These are phyloP conservation scores for Dianthus caryophyllus DNA, from an alignment of 148 eudicot genomes.

Conservation along the genomic window DNA sequence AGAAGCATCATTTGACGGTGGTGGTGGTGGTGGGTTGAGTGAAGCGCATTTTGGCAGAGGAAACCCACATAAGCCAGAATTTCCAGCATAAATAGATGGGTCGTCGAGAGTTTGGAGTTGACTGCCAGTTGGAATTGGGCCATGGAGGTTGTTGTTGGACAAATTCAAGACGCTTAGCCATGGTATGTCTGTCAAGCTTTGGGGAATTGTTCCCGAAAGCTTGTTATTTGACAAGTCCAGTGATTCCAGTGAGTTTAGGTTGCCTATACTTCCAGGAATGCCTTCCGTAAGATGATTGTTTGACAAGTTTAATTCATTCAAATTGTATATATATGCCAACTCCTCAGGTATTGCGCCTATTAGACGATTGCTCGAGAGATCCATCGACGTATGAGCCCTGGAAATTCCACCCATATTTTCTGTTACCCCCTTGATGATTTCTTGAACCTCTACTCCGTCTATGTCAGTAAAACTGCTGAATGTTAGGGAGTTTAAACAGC, in stretches of 20 bases:
- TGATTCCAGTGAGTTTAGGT: conserved; percentile 11
- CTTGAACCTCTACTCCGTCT: not conserved
- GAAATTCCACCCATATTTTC: not conserved
- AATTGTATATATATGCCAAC: conserved; percentile 17
- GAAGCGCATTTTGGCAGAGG: conserved; percentile 26
- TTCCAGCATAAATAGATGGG: conserved; percentile 30
- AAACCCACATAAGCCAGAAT: conserved; percentile 36
- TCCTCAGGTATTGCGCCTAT: conserved; percentile 34
- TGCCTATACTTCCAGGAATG: conserved; percentile 23
- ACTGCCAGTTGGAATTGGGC: conserved; percentile 26
- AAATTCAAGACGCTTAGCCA: conserved; percentile 13
- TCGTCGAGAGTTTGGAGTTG: conserved; percentile 30
- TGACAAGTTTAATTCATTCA: conserved; percentile 19
- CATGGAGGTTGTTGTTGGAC: conserved; percentile 25
- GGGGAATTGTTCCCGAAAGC: conserved; percentile 26
- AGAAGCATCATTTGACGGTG: not conserved
- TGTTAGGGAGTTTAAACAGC: not conserved
- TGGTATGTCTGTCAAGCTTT: conserved; percentile 9
- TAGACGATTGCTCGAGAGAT: conserved; percentile 39
- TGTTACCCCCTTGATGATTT: conserved; percentile 2
- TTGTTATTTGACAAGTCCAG: conserved; percentile 25
- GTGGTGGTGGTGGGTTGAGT: not conserved
- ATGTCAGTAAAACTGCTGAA: too few relatives aligned
- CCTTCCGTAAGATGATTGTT: conserved; percentile 22
- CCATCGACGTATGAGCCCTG: conserved; percentile 3